Conservation (phyloP, 2,329 filamentous ascomycete genomes). For the Cladosporium velox region DNA sequence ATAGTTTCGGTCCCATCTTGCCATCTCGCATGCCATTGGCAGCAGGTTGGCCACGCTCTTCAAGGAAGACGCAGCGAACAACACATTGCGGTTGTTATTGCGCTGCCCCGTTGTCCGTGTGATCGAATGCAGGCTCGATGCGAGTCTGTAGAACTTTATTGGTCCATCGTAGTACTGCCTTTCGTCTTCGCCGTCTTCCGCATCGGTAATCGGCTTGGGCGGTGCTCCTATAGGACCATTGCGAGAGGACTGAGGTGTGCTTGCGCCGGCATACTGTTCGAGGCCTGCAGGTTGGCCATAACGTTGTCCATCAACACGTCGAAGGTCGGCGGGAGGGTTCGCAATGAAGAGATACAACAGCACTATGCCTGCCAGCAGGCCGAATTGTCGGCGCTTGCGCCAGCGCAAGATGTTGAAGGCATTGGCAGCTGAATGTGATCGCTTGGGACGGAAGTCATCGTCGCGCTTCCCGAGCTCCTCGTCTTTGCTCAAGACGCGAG, state of each 20-base stretch:
- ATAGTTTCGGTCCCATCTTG: constrained; percentile 63
- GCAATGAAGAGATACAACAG: constrained; percentile 65
- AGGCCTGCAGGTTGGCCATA: constrained; percentile 1
- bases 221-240: constrained; percentile 28
- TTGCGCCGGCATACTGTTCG: background rate
- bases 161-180: constrained; percentile 65
- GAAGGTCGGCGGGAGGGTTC: constrained; percentile 59
- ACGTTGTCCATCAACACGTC: constrained; percentile 27
- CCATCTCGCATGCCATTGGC: constrained; percentile 87
- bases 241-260: background rate
- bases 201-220: constrained; percentile 27
- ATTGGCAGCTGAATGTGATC: constrained; percentile 31
- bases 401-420: constrained; percentile 37
- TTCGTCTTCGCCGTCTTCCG: constrained; percentile 26
- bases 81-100: constrained; percentile 65
- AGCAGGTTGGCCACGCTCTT: constrained; percentile 72
- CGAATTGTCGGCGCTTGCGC: constrained; percentile 53
- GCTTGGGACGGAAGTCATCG: constrained; percentile 57
- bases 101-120: constrained; percentile 55
- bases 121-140: constrained; percentile 62
- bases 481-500: constrained; percentile 44
- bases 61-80: constrained; percentile 77
- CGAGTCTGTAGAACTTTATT: constrained; percentile 68
- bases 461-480: constrained; percentile 67
- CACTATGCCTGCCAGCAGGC: constrained; percentile 46